Base-by-base conservation (phyloP, 257 asterid genomes). In the Oldenlandia corymbosa region DNA sequence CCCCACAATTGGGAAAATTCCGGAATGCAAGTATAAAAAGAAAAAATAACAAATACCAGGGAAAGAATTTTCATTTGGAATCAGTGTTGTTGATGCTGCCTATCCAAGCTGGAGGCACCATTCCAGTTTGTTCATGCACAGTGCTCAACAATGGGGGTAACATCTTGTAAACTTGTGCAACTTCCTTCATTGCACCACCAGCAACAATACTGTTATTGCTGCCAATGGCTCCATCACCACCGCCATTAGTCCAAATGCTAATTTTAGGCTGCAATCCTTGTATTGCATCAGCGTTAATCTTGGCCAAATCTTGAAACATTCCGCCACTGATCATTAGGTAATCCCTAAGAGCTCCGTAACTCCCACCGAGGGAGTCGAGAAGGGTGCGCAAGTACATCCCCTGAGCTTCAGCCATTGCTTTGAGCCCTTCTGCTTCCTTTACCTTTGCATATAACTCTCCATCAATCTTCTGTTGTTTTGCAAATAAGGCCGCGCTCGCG, bases 71-170 rank as follows among this genome's bases (percentile, higher is more conserved):
- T 34, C n/a, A 47, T 47, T 34, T 31, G 13, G 61, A 31, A 21
- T 56, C 39, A 1, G 43, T 10, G 46, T 56, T 36, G 23, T 18
- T 31, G 20, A 57, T 31, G 28, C 26, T 57, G 23, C 46, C 62
- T 83, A 86, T 69, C 95, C 91, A 87, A n/a, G 84, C 21, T 0
- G 95, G 95, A 0, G 89, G 91, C 53, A 56, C 11, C 91, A 86
- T 84, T 48, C 95, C 95, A 20, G 86, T 86, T 66, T 86, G 95
- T 39, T 86, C 89, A 5, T 84, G 81, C 57, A 87, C 86, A 3
- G 95, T 84, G 56, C 75, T 71, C 21, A 87, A 74, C 67, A 87
- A 16, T 1, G 89, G 91, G 3, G 95, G 95, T 76, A 84, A 34
- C 88, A 79, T 80, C 50, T 75, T 86, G 37, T 84, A 86, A 30